Evolutionary conservation across 176 grass and related monocot genomes (phyloP).

Genomic region (Dendrocalamus sinicus): DNA sequence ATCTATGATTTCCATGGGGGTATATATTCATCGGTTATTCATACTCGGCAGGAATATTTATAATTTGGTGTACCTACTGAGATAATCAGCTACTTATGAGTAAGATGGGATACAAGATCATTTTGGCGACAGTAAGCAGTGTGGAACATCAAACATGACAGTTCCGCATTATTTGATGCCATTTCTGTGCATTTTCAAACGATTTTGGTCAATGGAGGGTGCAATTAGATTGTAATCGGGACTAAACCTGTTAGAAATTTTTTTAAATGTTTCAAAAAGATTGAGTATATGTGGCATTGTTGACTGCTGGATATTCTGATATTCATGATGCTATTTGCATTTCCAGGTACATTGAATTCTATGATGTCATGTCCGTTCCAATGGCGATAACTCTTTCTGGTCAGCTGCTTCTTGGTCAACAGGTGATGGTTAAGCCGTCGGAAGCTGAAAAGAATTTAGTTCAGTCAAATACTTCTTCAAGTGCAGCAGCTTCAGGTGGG

Average conservation of each 20-base stretch:
- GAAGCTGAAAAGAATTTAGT: constrained; percentile 99
- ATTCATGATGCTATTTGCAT: background rate
- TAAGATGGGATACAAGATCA: constrained; percentile 51
- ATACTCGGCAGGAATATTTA: constrained; percentile 46
- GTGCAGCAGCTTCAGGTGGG: constrained; percentile 73
- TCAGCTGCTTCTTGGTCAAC: constrained; percentile 84
- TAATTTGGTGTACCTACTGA: constrained; percentile 54
- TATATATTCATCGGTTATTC: constrained; percentile 39
- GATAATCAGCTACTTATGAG: constrained; percentile 51
- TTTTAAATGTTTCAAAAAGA: background rate
- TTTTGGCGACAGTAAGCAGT: constrained; percentile 45
- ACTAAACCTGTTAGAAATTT: background rate
- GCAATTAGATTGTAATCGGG: constrained; percentile 10
- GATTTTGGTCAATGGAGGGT: background rate
- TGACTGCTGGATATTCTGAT: constrained; percentile 22
- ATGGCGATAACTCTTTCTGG: constrained; percentile 94
- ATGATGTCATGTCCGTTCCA: constrained; percentile 62
- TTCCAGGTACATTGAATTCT: too few relatives aligned
- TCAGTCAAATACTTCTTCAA: constrained; percentile 75
- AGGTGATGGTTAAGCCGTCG: constrained; percentile 90
- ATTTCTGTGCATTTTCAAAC: constrained; percentile 20
- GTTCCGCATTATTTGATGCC: constrained; percentile 11
- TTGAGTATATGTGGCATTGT: background rate
- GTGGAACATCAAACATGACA: constrained; percentile 18
- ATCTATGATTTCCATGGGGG: background rate